These are phyloP conservation scores for Nicotiana rustica DNA, from an alignment of 305 asterid genomes.

Conservation along the genomic window DNA sequence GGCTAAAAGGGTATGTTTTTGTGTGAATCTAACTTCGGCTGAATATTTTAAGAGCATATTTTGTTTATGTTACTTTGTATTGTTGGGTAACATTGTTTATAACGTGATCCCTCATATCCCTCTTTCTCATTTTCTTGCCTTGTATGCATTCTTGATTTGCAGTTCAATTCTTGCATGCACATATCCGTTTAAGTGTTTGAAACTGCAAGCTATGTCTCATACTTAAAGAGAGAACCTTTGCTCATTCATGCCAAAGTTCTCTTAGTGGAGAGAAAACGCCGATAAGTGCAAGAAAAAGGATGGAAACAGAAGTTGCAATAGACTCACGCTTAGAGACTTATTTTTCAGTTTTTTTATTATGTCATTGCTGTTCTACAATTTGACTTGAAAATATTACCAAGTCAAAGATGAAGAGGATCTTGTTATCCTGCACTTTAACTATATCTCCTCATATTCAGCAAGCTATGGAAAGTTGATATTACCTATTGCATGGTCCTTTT, in stretches of 20 bases:
- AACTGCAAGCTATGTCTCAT: neutral
- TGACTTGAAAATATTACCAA: slow-evolving; percentile 8
- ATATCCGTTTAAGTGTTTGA: neutral
- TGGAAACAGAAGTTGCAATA: neutral
- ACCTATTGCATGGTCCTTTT: slow-evolving; percentile 5
- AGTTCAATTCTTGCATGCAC: too few species aligned
- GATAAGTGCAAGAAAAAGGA: neutral
- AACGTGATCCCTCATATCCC: neutral
- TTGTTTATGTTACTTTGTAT: neutral
- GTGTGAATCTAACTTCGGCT: slow-evolving; percentile 12
- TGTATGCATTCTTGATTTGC: too few species aligned
- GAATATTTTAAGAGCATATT: neutral
- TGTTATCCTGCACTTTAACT: slow-evolving; percentile 16
- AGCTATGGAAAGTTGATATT: neutral
- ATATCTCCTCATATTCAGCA: neutral
- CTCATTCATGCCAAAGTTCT: too few species aligned
- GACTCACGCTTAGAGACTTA: neutral
- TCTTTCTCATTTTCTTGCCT: too few species aligned
- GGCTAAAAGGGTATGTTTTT: slow-evolving; percentile 60
- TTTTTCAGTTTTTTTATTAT: neutral
- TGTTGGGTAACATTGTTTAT: neutral
- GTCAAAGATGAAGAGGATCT: slow-evolving; percentile 12
- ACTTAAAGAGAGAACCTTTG: neutral
- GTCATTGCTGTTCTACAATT: neutral
- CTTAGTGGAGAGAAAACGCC: neutral